A percentile compares a stretch with the other conserved stretches of the same genome.
These are phyloP conservation scores for Sporothrix euskadiensis DNA, from an alignment of 2,329 filamentous ascomycete species.

Conservation along the genomic window DNA sequence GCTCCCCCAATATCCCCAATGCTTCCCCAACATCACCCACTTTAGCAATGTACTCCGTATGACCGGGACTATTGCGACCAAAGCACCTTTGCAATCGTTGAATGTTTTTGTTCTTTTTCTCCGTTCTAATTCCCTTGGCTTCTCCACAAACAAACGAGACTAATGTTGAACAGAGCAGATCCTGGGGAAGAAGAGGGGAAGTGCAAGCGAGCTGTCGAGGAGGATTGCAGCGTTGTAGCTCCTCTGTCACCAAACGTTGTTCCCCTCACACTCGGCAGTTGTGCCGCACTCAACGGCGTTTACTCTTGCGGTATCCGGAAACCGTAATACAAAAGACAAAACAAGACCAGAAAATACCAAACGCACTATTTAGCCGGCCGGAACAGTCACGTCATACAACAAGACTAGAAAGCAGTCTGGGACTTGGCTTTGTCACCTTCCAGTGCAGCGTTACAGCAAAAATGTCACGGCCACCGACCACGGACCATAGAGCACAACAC, in stretches of 20 bases:
- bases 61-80: too few relatives aligned
- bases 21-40: background rate
- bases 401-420: background rate
- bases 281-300: background rate
- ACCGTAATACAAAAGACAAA: too few relatives aligned
- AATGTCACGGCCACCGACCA: background rate
- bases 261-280: constrained; percentile 12
- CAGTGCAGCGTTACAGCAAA: too few relatives aligned
- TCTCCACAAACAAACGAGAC: background rate
- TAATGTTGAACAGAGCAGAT: background rate
- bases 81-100: background rate
- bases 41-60: too few relatives aligned
- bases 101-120: background rate
- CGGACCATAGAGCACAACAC: background rate
- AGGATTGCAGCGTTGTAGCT: background rate
- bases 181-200: constrained; percentile 2
- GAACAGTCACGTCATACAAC: background rate
- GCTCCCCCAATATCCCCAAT: background rate
- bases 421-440: too few relatives aligned
- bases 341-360: background rate
- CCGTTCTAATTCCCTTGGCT: background rate
- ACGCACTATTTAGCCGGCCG: background rate
- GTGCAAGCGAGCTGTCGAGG: background rate
- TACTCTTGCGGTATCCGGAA: background rate
- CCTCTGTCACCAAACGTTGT: background rate